A percentile compares a stretch with the other conserved stretches of the same genome.
phyloP scores from a whole-genome alignment of 345 rosid species.

The Laguncularia racemosa region DNA sequence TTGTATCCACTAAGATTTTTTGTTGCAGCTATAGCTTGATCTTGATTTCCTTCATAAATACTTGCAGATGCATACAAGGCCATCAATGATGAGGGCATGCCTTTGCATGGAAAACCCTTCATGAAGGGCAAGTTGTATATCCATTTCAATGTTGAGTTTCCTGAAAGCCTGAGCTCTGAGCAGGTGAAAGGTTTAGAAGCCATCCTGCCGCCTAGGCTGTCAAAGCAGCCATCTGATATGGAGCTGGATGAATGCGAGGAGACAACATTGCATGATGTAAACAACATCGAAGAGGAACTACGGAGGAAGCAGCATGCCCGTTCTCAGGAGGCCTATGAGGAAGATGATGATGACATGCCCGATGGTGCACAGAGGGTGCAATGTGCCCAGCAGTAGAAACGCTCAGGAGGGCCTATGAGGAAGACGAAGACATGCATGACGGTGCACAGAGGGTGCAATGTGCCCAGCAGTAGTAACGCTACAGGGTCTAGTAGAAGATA shows the following conservation, averaged over 20 bases:
- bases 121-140: slow-evolving; percentile 80
- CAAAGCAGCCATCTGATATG: slow-evolving; percentile 44
- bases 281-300: slow-evolving; percentile 80
- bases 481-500: no score
- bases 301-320: slow-evolving; percentile 47
- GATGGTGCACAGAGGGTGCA: slow-evolving; percentile 56
- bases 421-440: slow-evolving; percentile 42
- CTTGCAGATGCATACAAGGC: slow-evolving; percentile 64
- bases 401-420: slow-evolving; percentile 20
- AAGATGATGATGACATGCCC: slow-evolving; percentile 44
- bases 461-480: slow-evolving; percentile 49
- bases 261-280: slow-evolving; percentile 71
- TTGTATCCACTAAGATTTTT: no score
- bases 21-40: background rate
- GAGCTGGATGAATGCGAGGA: slow-evolving; percentile 88
- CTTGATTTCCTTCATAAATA: background rate
- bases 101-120: slow-evolving; percentile 61
- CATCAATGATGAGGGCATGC: slow-evolving; percentile 92
- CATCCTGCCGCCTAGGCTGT: slow-evolving; percentile 42
- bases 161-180: slow-evolving; percentile 50
- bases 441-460: slow-evolving; percentile 64
- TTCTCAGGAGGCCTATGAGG: slow-evolving; percentile 36
- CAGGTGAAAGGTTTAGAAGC: slow-evolving; percentile 63
- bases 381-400: slow-evolving; percentile 62
- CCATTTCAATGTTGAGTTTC: slow-evolving; percentile 82